These are phyloP conservation scores for Ophiocordyceps camponoti-floridani DNA, from an alignment of 2,329 filamentous ascomycete species.

Conservation along the genomic window DNA sequence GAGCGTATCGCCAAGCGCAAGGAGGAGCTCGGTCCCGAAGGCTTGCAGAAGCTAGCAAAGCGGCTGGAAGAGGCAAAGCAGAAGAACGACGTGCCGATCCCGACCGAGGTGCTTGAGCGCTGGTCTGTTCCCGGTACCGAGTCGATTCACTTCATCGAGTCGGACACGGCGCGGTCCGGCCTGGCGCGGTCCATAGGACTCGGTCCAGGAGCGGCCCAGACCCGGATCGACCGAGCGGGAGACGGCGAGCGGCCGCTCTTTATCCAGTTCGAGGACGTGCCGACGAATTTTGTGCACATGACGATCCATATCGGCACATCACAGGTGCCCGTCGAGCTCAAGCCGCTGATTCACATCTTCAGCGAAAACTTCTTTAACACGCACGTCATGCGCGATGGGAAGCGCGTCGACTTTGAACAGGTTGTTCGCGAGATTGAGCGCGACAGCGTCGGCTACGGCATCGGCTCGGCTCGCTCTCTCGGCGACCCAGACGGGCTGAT, in stretches of 20 bases:
- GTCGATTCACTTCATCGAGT: constrained; percentile 89
- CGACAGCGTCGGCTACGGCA: constrained; percentile 71
- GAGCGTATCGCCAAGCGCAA: constrained; percentile 63
- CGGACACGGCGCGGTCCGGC: constrained; percentile 68
- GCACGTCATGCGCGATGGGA: constrained; percentile 59
- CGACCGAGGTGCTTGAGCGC: constrained; percentile 57
- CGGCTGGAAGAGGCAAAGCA: constrained; percentile 69
- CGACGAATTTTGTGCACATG: constrained; percentile 81
- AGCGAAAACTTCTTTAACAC: constrained; percentile 90
- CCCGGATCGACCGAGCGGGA: constrained; percentile 52
- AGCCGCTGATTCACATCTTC: constrained; percentile 72
- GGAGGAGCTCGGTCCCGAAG: constrained; percentile 62
- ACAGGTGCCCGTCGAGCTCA: constrained; percentile 59
- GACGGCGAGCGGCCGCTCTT: constrained; percentile 54
- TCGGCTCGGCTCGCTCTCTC: constrained; percentile 49
- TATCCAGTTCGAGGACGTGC: constrained; percentile 91
- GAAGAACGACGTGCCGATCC: constrained; percentile 79
- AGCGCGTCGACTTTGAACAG: constrained; percentile 72
- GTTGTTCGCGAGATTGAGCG: constrained; percentile 82
- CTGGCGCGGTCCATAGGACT: constrained; percentile 54
- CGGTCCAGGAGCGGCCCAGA: constrained; percentile 52
- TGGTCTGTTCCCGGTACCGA: constrained; percentile 74
- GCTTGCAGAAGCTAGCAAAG: constrained; percentile 55
- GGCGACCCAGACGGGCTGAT: constrained; percentile 69
- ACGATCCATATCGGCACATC: constrained; percentile 65